Conservation (phyloP, 192 early-diverging fungal species). For the Mortierella claussenii region DNA sequence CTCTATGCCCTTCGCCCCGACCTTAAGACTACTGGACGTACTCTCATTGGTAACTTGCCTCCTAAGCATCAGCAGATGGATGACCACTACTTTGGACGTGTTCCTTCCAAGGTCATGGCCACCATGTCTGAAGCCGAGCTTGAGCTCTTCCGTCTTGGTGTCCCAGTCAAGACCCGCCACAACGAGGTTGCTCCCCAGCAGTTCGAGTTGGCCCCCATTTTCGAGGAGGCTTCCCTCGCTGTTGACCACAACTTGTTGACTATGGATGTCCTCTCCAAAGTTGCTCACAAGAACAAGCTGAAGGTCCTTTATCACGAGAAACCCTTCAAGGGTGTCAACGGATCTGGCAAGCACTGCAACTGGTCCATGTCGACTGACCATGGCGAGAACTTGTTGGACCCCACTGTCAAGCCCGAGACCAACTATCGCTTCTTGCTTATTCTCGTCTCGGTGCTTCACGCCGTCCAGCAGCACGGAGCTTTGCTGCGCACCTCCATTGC, state of each 20-base stretch:
- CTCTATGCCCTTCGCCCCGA: slow-evolving; percentile 95
- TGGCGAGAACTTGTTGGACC: slow-evolving; percentile 98
- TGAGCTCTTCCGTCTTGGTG: slow-evolving; percentile 93
- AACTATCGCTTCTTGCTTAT: slow-evolving; percentile 99
- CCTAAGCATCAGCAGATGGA: slow-evolving; percentile 99
- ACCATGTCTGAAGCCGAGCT: slow-evolving; percentile 94
- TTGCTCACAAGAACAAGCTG: slow-evolving; percentile 97
- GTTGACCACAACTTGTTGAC: slow-evolving; percentile 99
- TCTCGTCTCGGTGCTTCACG: slow-evolving; percentile 91
- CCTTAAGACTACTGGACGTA: slow-evolving; percentile 96
- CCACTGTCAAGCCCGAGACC: slow-evolving; percentile 95
- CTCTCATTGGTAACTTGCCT: slow-evolving; percentile 91
- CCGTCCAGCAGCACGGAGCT: slow-evolving; percentile 90
- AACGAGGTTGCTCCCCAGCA: slow-evolving; percentile 99
- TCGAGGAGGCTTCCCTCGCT: slow-evolving; percentile 95
- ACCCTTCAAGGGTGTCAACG: slow-evolving; percentile 99
- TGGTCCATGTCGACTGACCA: slow-evolving; percentile 95
- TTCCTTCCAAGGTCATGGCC: slow-evolving; percentile 92
- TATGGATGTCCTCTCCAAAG: slow-evolving; percentile 97
- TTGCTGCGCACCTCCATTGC: slow-evolving; percentile 93
- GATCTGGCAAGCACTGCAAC: slow-evolving; percentile 99
- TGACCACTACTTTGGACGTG: slow-evolving; percentile 99
- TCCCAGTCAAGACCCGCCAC: slow-evolving; percentile 99
- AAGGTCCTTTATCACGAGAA: slow-evolving; percentile 99
- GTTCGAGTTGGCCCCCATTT: slow-evolving; percentile 98